Evolutionary conservation across 73 alveolate species (phyloP).

Genomic region (Stentor roeselii): DNA sequence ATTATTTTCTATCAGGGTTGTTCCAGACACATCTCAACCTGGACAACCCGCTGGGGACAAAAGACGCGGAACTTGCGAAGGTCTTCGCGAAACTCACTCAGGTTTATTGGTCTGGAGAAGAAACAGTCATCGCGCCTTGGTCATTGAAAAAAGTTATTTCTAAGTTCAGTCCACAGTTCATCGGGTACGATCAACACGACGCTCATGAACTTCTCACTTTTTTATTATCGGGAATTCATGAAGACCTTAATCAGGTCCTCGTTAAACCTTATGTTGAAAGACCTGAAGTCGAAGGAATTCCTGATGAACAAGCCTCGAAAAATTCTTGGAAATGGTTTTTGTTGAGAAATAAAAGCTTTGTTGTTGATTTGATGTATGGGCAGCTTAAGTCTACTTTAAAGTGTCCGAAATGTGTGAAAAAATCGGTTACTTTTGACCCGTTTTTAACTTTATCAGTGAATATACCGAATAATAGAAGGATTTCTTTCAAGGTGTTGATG

Average conservation of each 20-base stretch:
- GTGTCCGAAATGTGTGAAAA: constrained; percentile 84
- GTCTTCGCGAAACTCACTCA: constrained; percentile 86
- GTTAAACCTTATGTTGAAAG: constrained; percentile 82
- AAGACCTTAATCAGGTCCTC: constrained; percentile 87
- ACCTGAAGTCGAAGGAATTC: constrained; percentile 55
- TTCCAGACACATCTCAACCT: constrained; percentile 77
- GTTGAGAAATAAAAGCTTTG: constrained; percentile 86
- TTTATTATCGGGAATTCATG: constrained; percentile 92
- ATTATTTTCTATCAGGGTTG: constrained; percentile 68
- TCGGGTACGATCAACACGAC: constrained; percentile 81
- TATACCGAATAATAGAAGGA: constrained; percentile 62
- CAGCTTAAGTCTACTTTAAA: constrained; percentile 84
- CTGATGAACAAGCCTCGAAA: constrained; percentile 84
- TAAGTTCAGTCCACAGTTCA: constrained; percentile 75
- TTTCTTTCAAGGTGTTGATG: not conserved
- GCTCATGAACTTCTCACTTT: constrained; percentile 80
- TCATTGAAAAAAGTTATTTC: constrained; percentile 65
- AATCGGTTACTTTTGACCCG: constrained; percentile 94
- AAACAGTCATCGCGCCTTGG: constrained; percentile 55
- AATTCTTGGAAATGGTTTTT: constrained; percentile 85
- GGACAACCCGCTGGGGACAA: constrained; percentile 91
- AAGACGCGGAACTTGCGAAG: constrained; percentile 77
- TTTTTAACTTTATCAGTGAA: constrained; percentile 86
- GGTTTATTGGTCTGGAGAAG: constrained; percentile 74
- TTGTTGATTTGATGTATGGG: constrained; percentile 93